Percentiles rank a stretch among this genome's conserved stretches.
phyloP scores from a whole-genome alignment of 2,329 filamentous ascomycete genomes.

The Apiospora koreana region DNA sequence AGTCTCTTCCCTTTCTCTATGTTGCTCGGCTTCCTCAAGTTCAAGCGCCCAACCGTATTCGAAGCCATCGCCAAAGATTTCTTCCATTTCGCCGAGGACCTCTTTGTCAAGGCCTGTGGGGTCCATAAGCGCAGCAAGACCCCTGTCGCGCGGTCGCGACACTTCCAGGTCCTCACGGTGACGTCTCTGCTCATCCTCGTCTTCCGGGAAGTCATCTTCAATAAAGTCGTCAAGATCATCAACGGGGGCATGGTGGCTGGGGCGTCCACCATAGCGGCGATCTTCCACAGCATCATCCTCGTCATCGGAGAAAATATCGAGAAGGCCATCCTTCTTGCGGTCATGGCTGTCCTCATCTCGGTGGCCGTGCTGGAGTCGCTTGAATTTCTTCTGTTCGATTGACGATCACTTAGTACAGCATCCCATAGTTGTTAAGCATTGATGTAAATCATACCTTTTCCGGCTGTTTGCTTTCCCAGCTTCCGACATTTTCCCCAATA shows the following conservation, averaged over 20 bases:
- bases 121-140: slow-evolving; percentile 71
- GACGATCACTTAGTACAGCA: slow-evolving; percentile 24
- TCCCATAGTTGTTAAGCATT: neutral
- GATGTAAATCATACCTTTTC: slow-evolving; percentile 61
- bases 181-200: slow-evolving; percentile 75
- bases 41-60: slow-evolving; percentile 96
- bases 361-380: slow-evolving; percentile 91
- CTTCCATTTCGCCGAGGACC: slow-evolving; percentile 92
- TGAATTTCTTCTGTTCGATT: slow-evolving; percentile 76
- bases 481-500: slow-evolving; percentile 80
- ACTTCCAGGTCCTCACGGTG: slow-evolving; percentile 87
- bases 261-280: slow-evolving; percentile 44
- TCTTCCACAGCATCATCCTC: slow-evolving; percentile 71
- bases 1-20: slow-evolving; percentile 76
- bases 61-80: slow-evolving; percentile 91
- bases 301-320: slow-evolving; percentile 94
- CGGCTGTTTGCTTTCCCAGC: slow-evolving; percentile 65
- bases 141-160: slow-evolving; percentile 73
- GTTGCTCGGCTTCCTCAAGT: slow-evolving; percentile 82
- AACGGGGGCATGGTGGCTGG: slow-evolving; percentile 59
- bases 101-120: slow-evolving; percentile 87
- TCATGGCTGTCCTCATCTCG: slow-evolving; percentile 70
- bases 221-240: slow-evolving; percentile 96
- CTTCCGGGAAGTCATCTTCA: slow-evolving; percentile 89
- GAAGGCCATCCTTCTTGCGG: slow-evolving; percentile 70